These are phyloP conservation scores for Nannizzia gypsea DNA, from an alignment of 2,329 filamentous ascomycete species.

Conservation along the genomic window DNA sequence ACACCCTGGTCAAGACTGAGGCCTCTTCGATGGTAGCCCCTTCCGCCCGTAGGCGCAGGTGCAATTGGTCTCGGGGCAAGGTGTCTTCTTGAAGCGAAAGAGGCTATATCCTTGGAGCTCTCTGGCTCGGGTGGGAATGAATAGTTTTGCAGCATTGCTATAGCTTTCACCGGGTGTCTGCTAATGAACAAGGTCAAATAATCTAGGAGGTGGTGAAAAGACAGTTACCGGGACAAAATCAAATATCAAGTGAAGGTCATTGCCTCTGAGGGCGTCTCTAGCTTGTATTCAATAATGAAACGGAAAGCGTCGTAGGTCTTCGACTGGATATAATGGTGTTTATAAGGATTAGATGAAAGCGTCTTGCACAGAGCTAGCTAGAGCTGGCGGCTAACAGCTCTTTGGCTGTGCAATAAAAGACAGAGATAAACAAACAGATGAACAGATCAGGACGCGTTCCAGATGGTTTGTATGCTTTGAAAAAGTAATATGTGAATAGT, in stretches of 20 bases:
- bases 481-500: constrained; percentile 2
- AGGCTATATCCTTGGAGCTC: not conserved
- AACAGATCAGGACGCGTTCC: not conserved
- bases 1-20: constrained; percentile 61
- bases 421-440: not conserved
- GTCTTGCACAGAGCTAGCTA: not conserved
- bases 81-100: not conserved
- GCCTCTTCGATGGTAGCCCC: constrained; percentile 56
- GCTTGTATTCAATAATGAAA: not conserved
- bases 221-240: not conserved
- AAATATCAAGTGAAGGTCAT: not conserved
- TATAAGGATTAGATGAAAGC: not conserved
- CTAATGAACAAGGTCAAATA: not conserved
- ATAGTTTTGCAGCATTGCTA: not conserved
- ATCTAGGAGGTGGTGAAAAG: not conserved
- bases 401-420: not conserved
- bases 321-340: too few species aligned
- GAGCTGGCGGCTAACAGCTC: not conserved
- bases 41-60: not conserved
- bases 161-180: not conserved
- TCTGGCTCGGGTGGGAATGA: not conserved
- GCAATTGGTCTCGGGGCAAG: not conserved
- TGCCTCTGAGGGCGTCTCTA: not conserved
- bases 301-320: not conserved
- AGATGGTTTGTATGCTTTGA: not conserved